Base-by-base conservation (phyloP, 192 early-diverging fungal genomes). In the Haplosporangium gracile region DNA sequence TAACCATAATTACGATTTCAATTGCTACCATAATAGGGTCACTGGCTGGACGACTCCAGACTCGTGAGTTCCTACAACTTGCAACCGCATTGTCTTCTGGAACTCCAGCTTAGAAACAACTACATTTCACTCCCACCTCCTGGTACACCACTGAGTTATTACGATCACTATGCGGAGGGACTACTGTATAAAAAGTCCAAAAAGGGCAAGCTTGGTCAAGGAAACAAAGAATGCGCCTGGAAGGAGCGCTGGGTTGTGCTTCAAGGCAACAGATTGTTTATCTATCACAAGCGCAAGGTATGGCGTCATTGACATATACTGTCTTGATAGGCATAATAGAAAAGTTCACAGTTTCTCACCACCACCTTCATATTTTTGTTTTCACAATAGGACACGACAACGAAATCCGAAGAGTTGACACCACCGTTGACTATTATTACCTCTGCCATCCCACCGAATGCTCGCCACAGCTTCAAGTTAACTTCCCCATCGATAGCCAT, bases 231-330 rank as follows among this genome's bases (percentile, higher is more conserved):
- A 1, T 70, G 20, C 0, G 32, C 55, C 2, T 85, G 83, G 83
- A 85, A 85, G 29, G 83, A 75, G 34, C 72, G 83, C 13, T 85
- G 83, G 83, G 83, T 79, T 18, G 83, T 85, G 4, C 74, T 85
- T 1, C 83, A 79, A 32, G 83, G 83, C 47, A 85, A 34, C 20
- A 85, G 34, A 16, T 55, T 85, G 38, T 34, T 76, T 10, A 55
- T 85, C 20, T 79, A 85, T 77, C 77, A 76, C 47, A 85, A 85
- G 42, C 68, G 74, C 32, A 85, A 79, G 78, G 83, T 85, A 85
- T 72, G 38, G 16, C 26, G 42, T 10, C 43, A 15, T 45, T 45
- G 43, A 15, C 13, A 45, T 45, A 13, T 45, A 13, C 11, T 15
- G 43, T 45, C 43, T 10, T 45, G 2, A 45, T 45, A 11, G 13